phyloP scores from a whole-genome alignment of 164 flowering plant genomes.

The Macadamia integrifolia region DNA sequence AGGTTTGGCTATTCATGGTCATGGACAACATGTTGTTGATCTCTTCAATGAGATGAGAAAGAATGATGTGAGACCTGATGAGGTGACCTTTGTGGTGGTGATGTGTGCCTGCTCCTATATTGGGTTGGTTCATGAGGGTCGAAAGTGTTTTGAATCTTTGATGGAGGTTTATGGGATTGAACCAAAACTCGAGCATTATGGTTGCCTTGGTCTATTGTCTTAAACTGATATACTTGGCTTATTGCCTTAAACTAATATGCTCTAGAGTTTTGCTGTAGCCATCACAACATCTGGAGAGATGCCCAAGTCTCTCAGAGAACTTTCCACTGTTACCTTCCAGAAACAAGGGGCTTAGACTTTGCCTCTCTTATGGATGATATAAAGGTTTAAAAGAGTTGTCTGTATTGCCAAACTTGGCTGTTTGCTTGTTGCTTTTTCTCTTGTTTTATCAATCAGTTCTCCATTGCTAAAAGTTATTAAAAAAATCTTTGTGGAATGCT shows the following conservation, averaged over 20 bases:
- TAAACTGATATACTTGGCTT: too few species aligned
- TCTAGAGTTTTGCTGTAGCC: slow-evolving; percentile 38
- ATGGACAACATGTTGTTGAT: slow-evolving; percentile 35
- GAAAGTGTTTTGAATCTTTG: slow-evolving; percentile 37
- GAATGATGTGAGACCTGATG: slow-evolving; percentile 39
- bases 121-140: slow-evolving; percentile 53
- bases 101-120: slow-evolving; percentile 52
- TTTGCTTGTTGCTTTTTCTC: background rate
- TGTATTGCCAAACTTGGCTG: background rate
- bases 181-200: slow-evolving; percentile 58
- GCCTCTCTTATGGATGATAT: slow-evolving; percentile 77
- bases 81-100: slow-evolving; percentile 42
- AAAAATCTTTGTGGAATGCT: slow-evolving; percentile 57
- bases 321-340: slow-evolving; percentile 86
- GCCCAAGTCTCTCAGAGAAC: slow-evolving; percentile 38
- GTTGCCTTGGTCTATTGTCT: slow-evolving; percentile 50
- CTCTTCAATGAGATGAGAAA: slow-evolving; percentile 38
- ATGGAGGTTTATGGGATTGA: slow-evolving; percentile 32
- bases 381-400: slow-evolving; percentile 41
- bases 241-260: too few species aligned
- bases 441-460: background rate
- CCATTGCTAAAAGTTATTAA: background rate
- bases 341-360: slow-evolving; percentile 75
- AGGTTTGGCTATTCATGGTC: slow-evolving; percentile 50
- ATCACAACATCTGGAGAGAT: slow-evolving; percentile 76